These are phyloP conservation scores for Cyclotella kingstonii DNA, from an alignment of 108 stramenopile species.

Conservation along the genomic window DNA sequence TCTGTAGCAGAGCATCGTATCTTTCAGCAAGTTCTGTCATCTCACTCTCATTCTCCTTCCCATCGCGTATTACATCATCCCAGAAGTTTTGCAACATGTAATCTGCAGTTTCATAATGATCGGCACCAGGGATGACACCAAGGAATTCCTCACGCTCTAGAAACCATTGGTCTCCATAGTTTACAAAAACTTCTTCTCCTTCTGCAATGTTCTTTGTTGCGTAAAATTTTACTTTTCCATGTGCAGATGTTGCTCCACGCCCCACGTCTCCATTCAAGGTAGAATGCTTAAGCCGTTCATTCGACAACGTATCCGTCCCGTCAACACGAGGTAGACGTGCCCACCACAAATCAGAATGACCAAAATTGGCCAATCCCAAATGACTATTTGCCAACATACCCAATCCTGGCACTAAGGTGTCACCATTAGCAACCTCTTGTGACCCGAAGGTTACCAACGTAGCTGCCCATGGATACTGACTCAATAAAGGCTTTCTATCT, in stretches of 20 bases:
- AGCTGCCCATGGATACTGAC: constrained; percentile 20
- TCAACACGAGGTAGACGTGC: neutral
- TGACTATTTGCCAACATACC: constrained; percentile 62
- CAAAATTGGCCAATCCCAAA: constrained; percentile 46
- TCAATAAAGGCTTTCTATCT: neutral
- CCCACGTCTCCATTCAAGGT: constrained; percentile 48
- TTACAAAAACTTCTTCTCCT: constrained; percentile 49
- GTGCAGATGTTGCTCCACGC: constrained; percentile 50
- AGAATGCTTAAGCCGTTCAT: neutral
- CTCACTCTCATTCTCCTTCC: neutral
- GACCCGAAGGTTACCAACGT: neutral
- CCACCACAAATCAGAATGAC: constrained; percentile 1
- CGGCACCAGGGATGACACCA: neutral
- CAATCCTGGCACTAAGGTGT: constrained; percentile 39
- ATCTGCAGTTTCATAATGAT: too few species aligned
- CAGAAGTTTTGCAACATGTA: too few species aligned
- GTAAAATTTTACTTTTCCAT: constrained; percentile 28
- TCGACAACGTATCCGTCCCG: constrained; percentile 14
- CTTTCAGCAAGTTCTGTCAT: neutral
- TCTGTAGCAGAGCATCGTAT: constrained; percentile 7
- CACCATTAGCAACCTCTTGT: constrained; percentile 38
- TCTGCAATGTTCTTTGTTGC: constrained; percentile 38
- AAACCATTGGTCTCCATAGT: neutral
- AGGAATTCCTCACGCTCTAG: neutral
- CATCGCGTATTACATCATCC: neutral